Evolutionary conservation across 108 stramenopile genomes (phyloP).

Genomic region (Conticribra weissflogii): DNA sequence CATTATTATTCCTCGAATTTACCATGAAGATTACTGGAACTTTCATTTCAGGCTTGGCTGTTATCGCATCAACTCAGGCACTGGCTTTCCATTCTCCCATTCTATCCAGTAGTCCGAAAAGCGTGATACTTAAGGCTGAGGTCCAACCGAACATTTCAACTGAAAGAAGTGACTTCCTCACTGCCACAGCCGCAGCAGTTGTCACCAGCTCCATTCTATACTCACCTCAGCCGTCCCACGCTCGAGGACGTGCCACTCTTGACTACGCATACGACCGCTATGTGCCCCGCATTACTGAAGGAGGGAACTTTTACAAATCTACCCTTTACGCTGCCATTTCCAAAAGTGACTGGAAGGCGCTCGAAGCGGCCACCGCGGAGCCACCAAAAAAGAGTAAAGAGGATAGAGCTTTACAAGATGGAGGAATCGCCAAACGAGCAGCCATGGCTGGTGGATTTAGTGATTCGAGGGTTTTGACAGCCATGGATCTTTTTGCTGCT

Average conservation of each 20-base stretch:
- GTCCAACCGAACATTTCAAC: conserved; percentile 21
- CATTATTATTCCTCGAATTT: background rate
- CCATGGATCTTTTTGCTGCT: conserved; percentile 71
- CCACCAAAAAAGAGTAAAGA: conserved; percentile 76
- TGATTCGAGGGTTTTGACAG: conserved; percentile 71
- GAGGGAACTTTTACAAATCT: conserved; percentile 69
- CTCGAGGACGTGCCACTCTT: conserved; percentile 77
- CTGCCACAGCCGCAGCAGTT: conserved; percentile 24
- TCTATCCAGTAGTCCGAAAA: too few species aligned
- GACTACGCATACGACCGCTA: conserved; percentile 80
- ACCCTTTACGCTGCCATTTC: conserved; percentile 57
- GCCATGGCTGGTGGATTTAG: conserved; percentile 78
- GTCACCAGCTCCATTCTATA: conserved; percentile 23
- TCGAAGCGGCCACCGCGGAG: conserved; percentile 66
- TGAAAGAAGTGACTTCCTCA: conserved; percentile 47
- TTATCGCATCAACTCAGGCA: background rate
- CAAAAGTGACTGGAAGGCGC: conserved; percentile 65
- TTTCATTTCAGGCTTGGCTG: conserved; percentile 4
- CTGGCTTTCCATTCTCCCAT: conserved; percentile 10
- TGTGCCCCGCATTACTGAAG: conserved; percentile 75
- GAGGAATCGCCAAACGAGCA: conserved; percentile 75
- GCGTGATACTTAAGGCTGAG: conserved; percentile 9
- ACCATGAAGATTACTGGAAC: conserved; percentile 17
- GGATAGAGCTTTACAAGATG: conserved; percentile 75
- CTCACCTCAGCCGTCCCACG: conserved; percentile 49